These are phyloP conservation scores for Cytospora leucostoma DNA, from an alignment of 2,329 filamentous ascomycete species.

Conservation along the genomic window DNA sequence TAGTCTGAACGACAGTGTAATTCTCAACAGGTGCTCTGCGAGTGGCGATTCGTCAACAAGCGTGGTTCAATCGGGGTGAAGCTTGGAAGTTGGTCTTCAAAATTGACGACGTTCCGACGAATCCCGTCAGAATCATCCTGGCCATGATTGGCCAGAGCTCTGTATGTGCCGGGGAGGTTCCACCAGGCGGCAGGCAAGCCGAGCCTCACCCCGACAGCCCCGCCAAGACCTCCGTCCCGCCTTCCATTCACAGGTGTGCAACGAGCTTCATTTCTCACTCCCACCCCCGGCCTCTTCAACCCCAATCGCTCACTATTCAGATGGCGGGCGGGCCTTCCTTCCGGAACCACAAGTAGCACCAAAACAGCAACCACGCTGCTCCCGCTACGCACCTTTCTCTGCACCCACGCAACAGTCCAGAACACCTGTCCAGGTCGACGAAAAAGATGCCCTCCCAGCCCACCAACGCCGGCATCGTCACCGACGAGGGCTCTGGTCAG, in stretches of 20 bases:
- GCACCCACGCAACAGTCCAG: not conserved
- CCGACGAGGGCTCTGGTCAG: conserved; percentile 72
- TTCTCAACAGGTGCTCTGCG: conserved; percentile 14
- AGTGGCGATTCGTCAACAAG: conserved; percentile 25
- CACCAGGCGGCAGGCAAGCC: conserved; percentile 14
- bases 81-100: conserved; percentile 24
- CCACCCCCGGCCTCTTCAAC: too few species aligned
- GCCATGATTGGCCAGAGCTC: conserved; percentile 28
- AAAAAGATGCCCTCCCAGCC: conserved; percentile 49
- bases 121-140: conserved; percentile 25
- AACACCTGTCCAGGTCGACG: conserved; percentile 9
- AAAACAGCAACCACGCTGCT: not conserved
- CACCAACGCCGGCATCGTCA: conserved; percentile 73
- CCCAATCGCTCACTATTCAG: not conserved
- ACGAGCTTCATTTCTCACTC: conserved; percentile 5
- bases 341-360: not conserved
- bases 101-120: conserved; percentile 25
- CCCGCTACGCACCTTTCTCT: not conserved
- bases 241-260: not conserved
- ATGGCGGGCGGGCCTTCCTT: conserved; percentile 1
- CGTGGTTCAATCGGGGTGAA: conserved; percentile 16
- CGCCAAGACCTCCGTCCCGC: conserved; percentile 13
- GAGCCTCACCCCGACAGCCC: conserved; percentile 1
- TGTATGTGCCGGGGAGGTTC: conserved; percentile 1
- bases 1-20: conserved; percentile 15